Percentiles rank a stretch among this genome's conserved stretches.
Conservation (phyloP, 208 protist species). For the Leishmania tropica region DNA sequence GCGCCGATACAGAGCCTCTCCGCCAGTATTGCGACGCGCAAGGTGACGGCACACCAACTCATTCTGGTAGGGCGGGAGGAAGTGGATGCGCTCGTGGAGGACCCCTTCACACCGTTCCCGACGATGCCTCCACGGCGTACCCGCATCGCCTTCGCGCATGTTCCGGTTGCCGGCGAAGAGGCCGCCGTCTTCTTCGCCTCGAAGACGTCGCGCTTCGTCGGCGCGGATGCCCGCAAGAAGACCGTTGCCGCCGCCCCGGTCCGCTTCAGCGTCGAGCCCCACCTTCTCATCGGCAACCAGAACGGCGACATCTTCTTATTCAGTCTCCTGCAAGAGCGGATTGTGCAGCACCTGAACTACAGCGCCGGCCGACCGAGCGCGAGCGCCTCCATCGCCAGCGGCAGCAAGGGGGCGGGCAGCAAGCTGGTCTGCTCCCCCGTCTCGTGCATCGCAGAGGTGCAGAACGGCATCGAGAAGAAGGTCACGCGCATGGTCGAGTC, state of each 20-base stretch:
- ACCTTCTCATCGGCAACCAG: slow-evolving; percentile 86
- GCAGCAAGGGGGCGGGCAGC: slow-evolving; percentile 23
- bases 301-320: slow-evolving; percentile 81
- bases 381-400: slow-evolving; percentile 20
- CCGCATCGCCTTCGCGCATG: slow-evolving; percentile 22
- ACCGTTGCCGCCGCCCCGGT: slow-evolving; percentile 76
- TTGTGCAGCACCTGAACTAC: slow-evolving; percentile 83
- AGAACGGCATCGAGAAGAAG: slow-evolving; percentile 71
- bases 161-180: slow-evolving; percentile 23
- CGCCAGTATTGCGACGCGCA: slow-evolving; percentile 63
- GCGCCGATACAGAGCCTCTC: slow-evolving; percentile 71
- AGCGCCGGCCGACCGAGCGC: slow-evolving; percentile 27
- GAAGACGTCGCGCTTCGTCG: slow-evolving; percentile 45
- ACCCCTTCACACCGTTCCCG: slow-evolving; percentile 10
- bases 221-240: slow-evolving; percentile 71
- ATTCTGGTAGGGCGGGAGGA: slow-evolving; percentile 64
- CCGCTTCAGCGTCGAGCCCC: slow-evolving; percentile 79
- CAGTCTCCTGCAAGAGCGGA: slow-evolving; percentile 60
- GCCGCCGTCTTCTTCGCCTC: slow-evolving; percentile 27
- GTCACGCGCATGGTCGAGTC: slow-evolving; percentile 47
- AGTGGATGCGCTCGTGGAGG: slow-evolving; percentile 16
- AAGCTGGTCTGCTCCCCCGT: slow-evolving; percentile 72
- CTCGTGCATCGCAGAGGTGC: slow-evolving; percentile 72
- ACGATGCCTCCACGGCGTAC: slow-evolving; percentile 9
- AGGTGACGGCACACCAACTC: slow-evolving; percentile 73